A percentile compares a stretch with the other conserved stretches of the same genome.
Evolutionary conservation across 78 protist genomes (phyloP).

Genomic region (Monosiga brevicollis): DNA sequence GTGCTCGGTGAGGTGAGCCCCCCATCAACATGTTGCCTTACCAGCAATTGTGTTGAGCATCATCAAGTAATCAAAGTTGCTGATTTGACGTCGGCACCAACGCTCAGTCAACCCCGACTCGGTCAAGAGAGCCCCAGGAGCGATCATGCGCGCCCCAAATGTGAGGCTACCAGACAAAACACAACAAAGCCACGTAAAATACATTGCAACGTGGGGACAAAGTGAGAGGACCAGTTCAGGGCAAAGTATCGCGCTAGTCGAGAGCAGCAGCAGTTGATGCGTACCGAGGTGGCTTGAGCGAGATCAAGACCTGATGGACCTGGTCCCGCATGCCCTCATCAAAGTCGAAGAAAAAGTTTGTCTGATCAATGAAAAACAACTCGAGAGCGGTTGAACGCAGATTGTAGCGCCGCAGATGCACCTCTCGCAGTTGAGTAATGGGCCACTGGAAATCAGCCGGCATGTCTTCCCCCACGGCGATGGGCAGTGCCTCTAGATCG

Average conservation of each 20-base stretch:
- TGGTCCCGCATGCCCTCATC: conserved; percentile 1
- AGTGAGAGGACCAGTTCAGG: too few species aligned
- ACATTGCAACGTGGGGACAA: too few species aligned
- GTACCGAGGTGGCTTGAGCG: neutral
- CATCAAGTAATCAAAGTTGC: conserved; percentile 21
- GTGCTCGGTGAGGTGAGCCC: too few species aligned
- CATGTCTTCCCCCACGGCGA: neutral
- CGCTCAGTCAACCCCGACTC: conserved; percentile 35
- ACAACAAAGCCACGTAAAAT: too few species aligned
- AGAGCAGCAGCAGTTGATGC: neutral
- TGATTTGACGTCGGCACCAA: conserved; percentile 50
- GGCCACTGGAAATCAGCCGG: neutral
- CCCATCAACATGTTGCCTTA: too few species aligned
- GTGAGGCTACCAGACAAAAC: too few species aligned
- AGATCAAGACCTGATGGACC: neutral
- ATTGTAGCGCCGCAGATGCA: conserved; percentile 36
- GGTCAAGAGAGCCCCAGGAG: conserved; percentile 33
- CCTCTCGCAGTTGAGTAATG: neutral
- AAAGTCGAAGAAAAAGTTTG: conserved; percentile 34
- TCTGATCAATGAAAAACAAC: conserved; percentile 49
- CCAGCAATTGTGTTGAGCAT: conserved; percentile 23
- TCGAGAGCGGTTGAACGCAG: conserved; percentile 63
- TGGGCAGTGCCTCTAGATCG: neutral
- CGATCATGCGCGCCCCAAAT: neutral
- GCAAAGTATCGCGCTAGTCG: too few species aligned